Evolutionary conservation across 345 rosid genomes (phyloP).

Genomic region (Eucalyptus marginata): DNA sequence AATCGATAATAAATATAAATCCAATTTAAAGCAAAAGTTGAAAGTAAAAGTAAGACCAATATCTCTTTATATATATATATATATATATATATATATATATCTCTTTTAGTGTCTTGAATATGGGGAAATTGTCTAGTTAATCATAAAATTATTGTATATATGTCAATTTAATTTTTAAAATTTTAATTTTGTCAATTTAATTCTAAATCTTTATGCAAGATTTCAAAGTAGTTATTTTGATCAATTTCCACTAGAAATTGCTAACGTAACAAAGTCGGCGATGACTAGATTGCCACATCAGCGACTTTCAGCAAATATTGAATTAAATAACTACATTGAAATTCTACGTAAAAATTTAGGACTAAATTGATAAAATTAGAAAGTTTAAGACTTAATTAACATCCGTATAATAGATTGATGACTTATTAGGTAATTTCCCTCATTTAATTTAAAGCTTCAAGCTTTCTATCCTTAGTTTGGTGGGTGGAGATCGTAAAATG

Average conservation of each 20-base stretch:
- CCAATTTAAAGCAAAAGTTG: background rate
- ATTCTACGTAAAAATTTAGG: too few species aligned
- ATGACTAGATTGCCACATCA: background rate
- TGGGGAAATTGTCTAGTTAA: background rate
- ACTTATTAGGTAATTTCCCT: too few species aligned
- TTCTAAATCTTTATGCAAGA: background rate
- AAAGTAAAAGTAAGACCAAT: background rate
- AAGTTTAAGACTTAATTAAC: too few species aligned
- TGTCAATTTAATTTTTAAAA: background rate
- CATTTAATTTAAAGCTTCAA: background rate
- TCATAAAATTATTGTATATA: background rate
- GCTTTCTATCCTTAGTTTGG: background rate
- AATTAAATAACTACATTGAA: too few species aligned
- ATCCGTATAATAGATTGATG: fast-evolving
- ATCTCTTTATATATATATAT: too few species aligned
- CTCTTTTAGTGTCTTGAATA: background rate
- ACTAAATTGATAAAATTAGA: too few species aligned
- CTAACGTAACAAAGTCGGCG: fast-evolving
- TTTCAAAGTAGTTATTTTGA: background rate
- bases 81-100: background rate
- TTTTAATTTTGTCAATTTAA: background rate
- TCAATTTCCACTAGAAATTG: background rate
- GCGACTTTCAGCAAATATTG: background rate
- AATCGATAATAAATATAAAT: background rate
- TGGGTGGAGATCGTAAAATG: background rate